Evolutionary conservation across 1,139 yeast species (phyloP).

Genomic region (Yamadazyma trypodendri): DNA sequence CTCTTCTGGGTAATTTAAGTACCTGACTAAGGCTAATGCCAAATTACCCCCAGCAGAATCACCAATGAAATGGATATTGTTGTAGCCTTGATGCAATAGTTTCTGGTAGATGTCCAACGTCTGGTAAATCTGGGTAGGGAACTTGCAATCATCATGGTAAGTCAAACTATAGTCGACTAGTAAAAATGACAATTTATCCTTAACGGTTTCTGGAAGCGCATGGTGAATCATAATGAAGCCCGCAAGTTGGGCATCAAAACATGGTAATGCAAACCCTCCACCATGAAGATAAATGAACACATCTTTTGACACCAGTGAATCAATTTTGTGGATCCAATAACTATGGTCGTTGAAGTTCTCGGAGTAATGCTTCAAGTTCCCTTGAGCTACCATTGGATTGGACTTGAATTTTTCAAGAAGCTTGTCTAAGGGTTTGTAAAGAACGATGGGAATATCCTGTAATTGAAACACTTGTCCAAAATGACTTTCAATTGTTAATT

Average conservation of each 20-base stretch:
- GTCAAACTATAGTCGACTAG: conserved; percentile 40
- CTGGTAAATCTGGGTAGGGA: conserved; percentile 44
- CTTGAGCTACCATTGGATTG: conserved; percentile 17
- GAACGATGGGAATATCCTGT: conserved; percentile 13
- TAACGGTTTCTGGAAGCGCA: conserved; percentile 20
- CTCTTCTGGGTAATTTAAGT: conserved; percentile 33
- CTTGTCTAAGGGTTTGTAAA: conserved; percentile 14
- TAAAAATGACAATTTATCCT: conserved; percentile 24
- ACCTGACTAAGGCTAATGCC: conserved; percentile 31
- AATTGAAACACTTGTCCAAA: conserved; percentile 22
- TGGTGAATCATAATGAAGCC: conserved; percentile 25
- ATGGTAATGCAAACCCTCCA: conserved; percentile 39
- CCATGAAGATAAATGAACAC: conserved; percentile 33
- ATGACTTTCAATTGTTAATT: conserved; percentile 26
- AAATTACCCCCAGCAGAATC: conserved; percentile 52
- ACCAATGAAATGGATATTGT: conserved; percentile 37
- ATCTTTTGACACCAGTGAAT: conserved; percentile 8
- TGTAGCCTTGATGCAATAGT: conserved; percentile 27
- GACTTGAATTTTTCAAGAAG: conserved; percentile 12
- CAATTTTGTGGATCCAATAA: conserved; percentile 31
- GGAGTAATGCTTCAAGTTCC: conserved; percentile 24
- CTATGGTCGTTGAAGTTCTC: conserved; percentile 22
- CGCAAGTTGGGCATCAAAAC: conserved; percentile 28
- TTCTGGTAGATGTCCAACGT: conserved; percentile 26
- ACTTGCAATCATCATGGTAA: conserved; percentile 22